phyloP scores from a whole-genome alignment of 2,329 filamentous ascomycete genomes.

The Scytalidium sp. region DNA sequence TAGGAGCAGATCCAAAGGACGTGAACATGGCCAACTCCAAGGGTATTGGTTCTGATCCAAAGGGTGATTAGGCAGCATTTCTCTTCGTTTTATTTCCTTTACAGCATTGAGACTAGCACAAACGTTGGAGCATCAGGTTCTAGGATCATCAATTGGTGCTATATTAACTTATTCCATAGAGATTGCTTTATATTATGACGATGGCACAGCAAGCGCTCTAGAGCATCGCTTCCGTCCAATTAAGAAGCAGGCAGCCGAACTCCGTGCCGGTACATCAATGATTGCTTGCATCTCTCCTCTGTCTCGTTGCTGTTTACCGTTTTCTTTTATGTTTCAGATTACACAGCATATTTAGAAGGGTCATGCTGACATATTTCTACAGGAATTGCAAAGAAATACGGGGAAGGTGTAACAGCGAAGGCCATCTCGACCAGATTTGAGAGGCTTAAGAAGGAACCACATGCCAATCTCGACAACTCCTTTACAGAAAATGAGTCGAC shows the following conservation, averaged over 20 bases:
- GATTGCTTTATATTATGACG: slow-evolving; percentile 17
- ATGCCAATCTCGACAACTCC: slow-evolving; percentile 16
- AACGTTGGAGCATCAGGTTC: neutral
- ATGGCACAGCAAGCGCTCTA: slow-evolving; percentile 17
- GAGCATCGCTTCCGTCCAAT: slow-evolving; percentile 26
- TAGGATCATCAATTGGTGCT: neutral
- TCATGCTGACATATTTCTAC: slow-evolving; percentile 20
- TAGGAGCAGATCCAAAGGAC: slow-evolving; percentile 41
- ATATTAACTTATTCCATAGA: slow-evolving; percentile 18
- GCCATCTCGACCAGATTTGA: slow-evolving; percentile 24
- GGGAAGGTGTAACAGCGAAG: slow-evolving; percentile 23
- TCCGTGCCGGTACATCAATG: slow-evolving; percentile 8
- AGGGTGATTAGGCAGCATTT: slow-evolving; percentile 8
- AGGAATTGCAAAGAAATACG: slow-evolving; percentile 24
- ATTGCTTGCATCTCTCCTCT: neutral
- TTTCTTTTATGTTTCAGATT: neutral
- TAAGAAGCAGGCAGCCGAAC: slow-evolving; percentile 21
- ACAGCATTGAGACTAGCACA: neutral
- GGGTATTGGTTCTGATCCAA: slow-evolving; percentile 4
- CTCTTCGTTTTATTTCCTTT: slow-evolving; percentile 3
- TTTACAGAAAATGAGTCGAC: slow-evolving; percentile 9
- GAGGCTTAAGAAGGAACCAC: slow-evolving; percentile 19
- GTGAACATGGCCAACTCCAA: slow-evolving; percentile 13
- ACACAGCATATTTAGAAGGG: neutral
- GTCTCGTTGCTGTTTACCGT: neutral